Conservation (phyloP, 768 basidiomycete genomes). For the Lactarius deliciosus region DNA sequence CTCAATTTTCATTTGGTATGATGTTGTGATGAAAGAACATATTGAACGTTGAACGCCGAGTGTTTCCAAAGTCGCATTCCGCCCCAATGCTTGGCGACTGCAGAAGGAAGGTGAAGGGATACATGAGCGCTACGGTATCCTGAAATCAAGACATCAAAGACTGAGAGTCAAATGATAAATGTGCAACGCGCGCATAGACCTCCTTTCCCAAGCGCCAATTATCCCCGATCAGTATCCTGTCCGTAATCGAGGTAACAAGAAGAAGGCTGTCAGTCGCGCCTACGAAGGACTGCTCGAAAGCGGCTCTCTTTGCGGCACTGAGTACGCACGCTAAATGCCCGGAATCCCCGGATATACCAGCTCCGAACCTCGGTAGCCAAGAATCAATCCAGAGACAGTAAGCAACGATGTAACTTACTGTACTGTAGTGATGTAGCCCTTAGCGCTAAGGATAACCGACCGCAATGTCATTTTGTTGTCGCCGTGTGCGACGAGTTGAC, state of each 20-base stretch:
- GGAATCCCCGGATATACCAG: neutral
- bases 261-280: neutral
- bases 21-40: constrained; percentile 28
- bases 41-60: constrained; percentile 1
- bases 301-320: neutral
- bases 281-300: neutral
- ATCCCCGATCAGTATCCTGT: constrained; percentile 1
- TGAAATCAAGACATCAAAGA: constrained; percentile 5
- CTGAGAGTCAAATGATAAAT: neutral
- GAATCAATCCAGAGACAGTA: neutral
- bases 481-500: constrained; percentile 3
- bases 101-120: neutral
- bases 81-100: neutral
- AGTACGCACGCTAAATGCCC: neutral
- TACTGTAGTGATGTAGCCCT: neutral
- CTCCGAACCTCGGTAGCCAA: neutral
- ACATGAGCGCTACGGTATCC: neutral
- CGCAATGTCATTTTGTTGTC: constrained; percentile 12
- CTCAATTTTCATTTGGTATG: constrained; percentile 23
- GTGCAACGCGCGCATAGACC: constrained; percentile 2
- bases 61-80: constrained; percentile 8
- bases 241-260: neutral
- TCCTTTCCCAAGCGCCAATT: neutral
- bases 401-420: neutral
- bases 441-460: constrained; percentile 9